phyloP scores from a whole-genome alignment of 352 stramenopile species.

The Pythium plurisporium region DNA sequence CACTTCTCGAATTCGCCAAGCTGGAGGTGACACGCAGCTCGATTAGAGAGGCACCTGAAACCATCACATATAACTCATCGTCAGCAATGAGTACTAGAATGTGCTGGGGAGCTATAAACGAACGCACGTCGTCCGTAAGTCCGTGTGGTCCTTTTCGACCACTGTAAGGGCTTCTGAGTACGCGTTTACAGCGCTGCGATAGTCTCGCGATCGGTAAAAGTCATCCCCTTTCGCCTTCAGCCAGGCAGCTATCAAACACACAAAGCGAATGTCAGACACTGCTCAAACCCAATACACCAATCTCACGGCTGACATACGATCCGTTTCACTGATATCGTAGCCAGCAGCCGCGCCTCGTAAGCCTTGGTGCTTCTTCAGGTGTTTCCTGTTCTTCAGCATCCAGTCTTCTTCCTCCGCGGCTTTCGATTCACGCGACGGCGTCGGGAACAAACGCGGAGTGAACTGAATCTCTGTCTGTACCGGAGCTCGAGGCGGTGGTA shows the following conservation, averaged over 20 bases:
- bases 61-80: no score
- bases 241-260: constrained; percentile 52
- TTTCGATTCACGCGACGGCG: constrained; percentile 73
- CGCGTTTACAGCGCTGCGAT: constrained; percentile 58
- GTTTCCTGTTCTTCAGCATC: constrained; percentile 79
- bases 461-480: constrained; percentile 62
- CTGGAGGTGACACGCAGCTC: constrained; percentile 58
- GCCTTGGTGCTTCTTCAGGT: constrained; percentile 69
- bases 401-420: constrained; percentile 78
- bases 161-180: constrained; percentile 59
- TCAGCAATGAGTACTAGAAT: no score
- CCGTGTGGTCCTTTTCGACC: constrained; percentile 27
- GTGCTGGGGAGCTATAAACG: not conserved
- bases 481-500: constrained; percentile 36
- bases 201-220: constrained; percentile 71
- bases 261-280: not conserved
- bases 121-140: constrained; percentile 41
- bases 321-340: constrained; percentile 83
- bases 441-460: constrained; percentile 73
- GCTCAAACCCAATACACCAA: not conserved
- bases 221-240: constrained; percentile 86
- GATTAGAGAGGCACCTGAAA: constrained; percentile 56
- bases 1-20: constrained; percentile 58
- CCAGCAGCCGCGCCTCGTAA: constrained; percentile 31
- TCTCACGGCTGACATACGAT: constrained; percentile 51